Percentiles rank a stretch among this genome's conserved stretches.
Evolutionary conservation across 169 alveolate genomes (phyloP).

Genomic region (Eimeria sp.): DNA sequence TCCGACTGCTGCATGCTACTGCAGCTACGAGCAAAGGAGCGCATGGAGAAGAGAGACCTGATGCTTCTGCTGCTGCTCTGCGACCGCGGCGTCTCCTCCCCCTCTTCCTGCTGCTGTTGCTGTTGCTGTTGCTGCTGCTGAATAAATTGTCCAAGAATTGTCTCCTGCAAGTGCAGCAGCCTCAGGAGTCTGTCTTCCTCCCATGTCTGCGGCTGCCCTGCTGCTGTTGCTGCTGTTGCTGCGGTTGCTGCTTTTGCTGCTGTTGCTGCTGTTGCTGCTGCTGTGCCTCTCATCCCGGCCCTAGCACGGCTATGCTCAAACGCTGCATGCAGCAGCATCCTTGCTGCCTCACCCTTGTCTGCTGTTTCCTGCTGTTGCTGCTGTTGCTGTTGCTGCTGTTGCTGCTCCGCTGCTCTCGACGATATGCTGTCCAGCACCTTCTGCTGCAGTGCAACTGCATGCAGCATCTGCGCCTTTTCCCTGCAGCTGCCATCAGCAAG

Average conservation of each 20-base stretch:
- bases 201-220: background rate
- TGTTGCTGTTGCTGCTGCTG: slow-evolving; percentile 5
- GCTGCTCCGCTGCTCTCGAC: background rate
- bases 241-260: background rate
- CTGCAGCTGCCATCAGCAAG: background rate
- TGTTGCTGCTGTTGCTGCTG: background rate
- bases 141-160: background rate
- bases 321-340: too few species aligned
- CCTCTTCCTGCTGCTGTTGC: background rate
- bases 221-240: slow-evolving; percentile 26
- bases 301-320: too few species aligned
- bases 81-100: background rate
- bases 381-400: background rate
- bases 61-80: slow-evolving; percentile 31
- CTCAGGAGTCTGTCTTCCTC: background rate
- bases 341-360: too few species aligned
- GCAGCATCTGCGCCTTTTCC: background rate
- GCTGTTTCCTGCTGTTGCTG: too few species aligned
- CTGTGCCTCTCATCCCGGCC: background rate
- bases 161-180: slow-evolving; percentile 8
- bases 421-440: background rate
- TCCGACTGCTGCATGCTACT: background rate
- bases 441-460: slow-evolving; percentile 2
- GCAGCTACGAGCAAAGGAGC: background rate
- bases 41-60: background rate